phyloP scores from a whole-genome alignment of 495 filamentous ascomycete species.

The Tuber borchii region DNA sequence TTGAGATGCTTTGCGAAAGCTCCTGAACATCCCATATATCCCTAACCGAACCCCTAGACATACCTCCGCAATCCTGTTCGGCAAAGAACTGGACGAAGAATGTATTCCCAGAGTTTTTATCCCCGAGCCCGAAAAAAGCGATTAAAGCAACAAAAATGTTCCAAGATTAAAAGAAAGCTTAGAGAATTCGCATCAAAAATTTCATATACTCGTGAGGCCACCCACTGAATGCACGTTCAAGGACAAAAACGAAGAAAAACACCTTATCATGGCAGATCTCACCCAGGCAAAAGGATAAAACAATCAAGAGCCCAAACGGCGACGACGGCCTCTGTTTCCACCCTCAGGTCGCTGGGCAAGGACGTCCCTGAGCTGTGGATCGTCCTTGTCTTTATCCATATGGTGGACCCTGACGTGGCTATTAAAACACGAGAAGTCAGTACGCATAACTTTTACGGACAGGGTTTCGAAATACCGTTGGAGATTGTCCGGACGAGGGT shows the following conservation, averaged over 20 bases:
- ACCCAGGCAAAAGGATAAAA: neutral
- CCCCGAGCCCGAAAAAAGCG: slow-evolving; percentile 18
- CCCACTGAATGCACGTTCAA: slow-evolving; percentile 30
- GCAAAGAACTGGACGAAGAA: neutral
- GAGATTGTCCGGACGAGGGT: slow-evolving; percentile 93
- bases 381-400: slow-evolving; percentile 77
- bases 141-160: slow-evolving; percentile 20
- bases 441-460: neutral
- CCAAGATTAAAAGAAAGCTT: slow-evolving; percentile 31
- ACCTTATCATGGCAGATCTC: slow-evolving; percentile 33
- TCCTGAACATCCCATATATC: neutral
- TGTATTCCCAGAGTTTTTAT: slow-evolving; percentile 11
- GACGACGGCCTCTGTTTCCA: slow-evolving; percentile 71
- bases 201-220: slow-evolving; percentile 37
- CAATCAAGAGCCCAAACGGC: slow-evolving; percentile 41
- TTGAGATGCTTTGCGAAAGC: neutral
- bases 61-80: neutral
- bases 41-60: neutral
- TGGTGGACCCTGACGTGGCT: slow-evolving; percentile 90
- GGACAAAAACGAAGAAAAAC: slow-evolving; percentile 31
- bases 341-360: slow-evolving; percentile 78
- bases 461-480: slow-evolving; percentile 63
- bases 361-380: slow-evolving; percentile 69
- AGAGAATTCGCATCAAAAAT: slow-evolving; percentile 27
- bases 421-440: slow-evolving; percentile 12